Percentiles rank a stretch among this genome's conserved stretches.
These are phyloP conservation scores for Podaxis pistillaris DNA, from an alignment of 768 basidiomycete species.

Conservation along the genomic window DNA sequence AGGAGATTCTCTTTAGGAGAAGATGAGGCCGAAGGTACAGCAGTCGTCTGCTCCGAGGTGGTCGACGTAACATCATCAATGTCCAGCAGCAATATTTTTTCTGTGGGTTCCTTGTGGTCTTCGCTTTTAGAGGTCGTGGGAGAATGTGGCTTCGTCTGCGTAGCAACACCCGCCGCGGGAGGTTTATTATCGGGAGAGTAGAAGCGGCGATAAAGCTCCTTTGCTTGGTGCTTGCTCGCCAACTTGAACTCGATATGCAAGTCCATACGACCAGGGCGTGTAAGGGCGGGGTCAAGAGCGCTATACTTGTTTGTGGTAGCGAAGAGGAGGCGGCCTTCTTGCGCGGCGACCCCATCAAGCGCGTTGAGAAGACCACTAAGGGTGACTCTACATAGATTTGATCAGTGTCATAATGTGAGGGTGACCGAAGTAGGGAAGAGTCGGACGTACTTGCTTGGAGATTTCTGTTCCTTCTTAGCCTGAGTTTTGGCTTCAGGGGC, in stretches of 20 bases:
- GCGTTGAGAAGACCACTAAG: constrained; percentile 69
- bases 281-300: constrained; percentile 70
- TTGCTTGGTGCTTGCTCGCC: constrained; percentile 68
- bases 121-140: not conserved
- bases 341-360: constrained; percentile 64
- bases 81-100: not conserved
- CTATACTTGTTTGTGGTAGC: constrained; percentile 76
- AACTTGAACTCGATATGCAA: constrained; percentile 74
- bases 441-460: not conserved
- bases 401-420: not conserved
- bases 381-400: constrained; percentile 36
- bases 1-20: not conserved
- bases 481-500: constrained; percentile 14
- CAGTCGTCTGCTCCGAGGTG: not conserved
- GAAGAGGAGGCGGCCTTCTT: constrained; percentile 51
- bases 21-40: not conserved
- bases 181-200: constrained; percentile 46
- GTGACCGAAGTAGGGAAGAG: not conserved
- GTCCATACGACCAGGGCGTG: constrained; percentile 80
- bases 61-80: not conserved
- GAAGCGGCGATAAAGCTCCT: constrained; percentile 65
- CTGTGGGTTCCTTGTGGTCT: constrained; percentile 13
- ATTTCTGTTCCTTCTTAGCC: constrained; percentile 14
- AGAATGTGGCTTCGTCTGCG: constrained; percentile 2
- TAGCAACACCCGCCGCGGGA: constrained; percentile 20